A percentile compares a stretch with the other conserved stretches of the same genome.
These are phyloP conservation scores for Boletus reticulatus DNA, from an alignment of 768 basidiomycete species.

Conservation along the genomic window DNA sequence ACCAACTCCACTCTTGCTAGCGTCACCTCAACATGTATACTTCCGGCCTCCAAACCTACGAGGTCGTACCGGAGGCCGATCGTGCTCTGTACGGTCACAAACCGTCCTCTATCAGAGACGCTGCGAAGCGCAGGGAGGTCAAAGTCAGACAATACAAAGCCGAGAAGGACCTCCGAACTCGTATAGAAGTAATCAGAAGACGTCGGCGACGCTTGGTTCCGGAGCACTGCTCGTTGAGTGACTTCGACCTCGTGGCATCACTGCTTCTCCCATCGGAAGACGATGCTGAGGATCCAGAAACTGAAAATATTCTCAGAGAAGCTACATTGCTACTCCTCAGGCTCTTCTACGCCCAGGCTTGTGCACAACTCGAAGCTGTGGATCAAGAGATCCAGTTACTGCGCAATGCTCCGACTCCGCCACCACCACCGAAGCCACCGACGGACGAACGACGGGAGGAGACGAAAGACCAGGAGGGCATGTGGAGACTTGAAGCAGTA, in stretches of 20 bases:
- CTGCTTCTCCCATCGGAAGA: slow-evolving; percentile 45
- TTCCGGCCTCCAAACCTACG: slow-evolving; percentile 57
- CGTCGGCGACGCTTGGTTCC: slow-evolving; percentile 43
- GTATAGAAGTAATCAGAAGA: slow-evolving; percentile 62
- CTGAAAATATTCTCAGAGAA: slow-evolving; percentile 66
- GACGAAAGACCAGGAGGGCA: slow-evolving; percentile 45
- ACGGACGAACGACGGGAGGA: slow-evolving; percentile 40
- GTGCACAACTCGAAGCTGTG: slow-evolving; percentile 63
- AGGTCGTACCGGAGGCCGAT: slow-evolving; percentile 61
- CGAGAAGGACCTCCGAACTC: slow-evolving; percentile 74
- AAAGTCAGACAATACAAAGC: slow-evolving; percentile 91
- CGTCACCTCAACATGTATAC: slow-evolving; percentile 47
- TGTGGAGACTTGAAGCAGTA: slow-evolving; percentile 73
- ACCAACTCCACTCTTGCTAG: slow-evolving; percentile 34
- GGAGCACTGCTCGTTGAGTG: slow-evolving; percentile 37
- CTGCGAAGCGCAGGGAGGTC: slow-evolving; percentile 69
- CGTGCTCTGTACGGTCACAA: slow-evolving; percentile 51
- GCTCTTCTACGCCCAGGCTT: slow-evolving; percentile 67
- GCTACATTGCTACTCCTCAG: slow-evolving; percentile 69
- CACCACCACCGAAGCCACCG: slow-evolving; percentile 29
- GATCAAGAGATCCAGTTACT: slow-evolving; percentile 74
- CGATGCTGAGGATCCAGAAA: slow-evolving; percentile 54
- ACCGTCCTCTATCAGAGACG: slow-evolving; percentile 53
- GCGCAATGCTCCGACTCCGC: slow-evolving; percentile 44
- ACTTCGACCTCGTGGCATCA: slow-evolving; percentile 64